These are phyloP conservation scores for Carex arenaria DNA, from an alignment of 202 grass and related monocot genomes.

Conservation along the genomic window DNA sequence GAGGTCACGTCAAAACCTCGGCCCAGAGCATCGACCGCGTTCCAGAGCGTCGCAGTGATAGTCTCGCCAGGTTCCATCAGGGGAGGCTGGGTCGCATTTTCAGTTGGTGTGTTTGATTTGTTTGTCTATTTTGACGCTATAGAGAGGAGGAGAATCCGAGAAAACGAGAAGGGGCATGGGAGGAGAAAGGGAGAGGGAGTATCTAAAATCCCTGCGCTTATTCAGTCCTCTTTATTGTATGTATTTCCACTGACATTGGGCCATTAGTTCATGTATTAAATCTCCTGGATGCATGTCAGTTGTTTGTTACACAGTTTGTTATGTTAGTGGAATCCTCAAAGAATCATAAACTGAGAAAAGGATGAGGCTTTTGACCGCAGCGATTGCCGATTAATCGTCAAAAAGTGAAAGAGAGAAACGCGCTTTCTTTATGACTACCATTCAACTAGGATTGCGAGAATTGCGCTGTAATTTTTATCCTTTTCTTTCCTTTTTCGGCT, in stretches of 20 bases:
- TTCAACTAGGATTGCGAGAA: background rate
- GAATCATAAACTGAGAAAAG: background rate
- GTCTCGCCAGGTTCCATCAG: slow-evolving; percentile 7
- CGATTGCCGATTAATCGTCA: slow-evolving; percentile 31
- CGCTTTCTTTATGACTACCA: slow-evolving; percentile 41
- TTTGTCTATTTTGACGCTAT: slow-evolving; percentile 10
- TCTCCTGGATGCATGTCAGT: background rate
- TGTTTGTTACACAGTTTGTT: background rate
- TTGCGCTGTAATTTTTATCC: background rate
- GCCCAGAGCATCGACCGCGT: slow-evolving; percentile 78
- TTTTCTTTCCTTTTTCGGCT: slow-evolving; percentile 8
- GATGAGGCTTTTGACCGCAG: slow-evolving; percentile 57
- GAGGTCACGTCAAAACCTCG: slow-evolving; percentile 80
- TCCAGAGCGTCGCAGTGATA: slow-evolving; percentile 58
- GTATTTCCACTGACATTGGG: slow-evolving; percentile 1
- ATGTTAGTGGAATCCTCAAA: background rate
- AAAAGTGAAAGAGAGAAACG: slow-evolving; percentile 24
- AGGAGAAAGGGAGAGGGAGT: background rate
- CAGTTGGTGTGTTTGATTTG: background rate
- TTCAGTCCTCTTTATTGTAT: background rate
- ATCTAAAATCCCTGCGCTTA: background rate
- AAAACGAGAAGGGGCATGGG: background rate
- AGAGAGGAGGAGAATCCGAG: slow-evolving; percentile 17
- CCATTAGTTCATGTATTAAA: too few relatives aligned
- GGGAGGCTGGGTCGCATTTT: background rate